Conservation (phyloP, 2,329 filamentous ascomycete species). For the Teratosphaeria nubilosa region DNA sequence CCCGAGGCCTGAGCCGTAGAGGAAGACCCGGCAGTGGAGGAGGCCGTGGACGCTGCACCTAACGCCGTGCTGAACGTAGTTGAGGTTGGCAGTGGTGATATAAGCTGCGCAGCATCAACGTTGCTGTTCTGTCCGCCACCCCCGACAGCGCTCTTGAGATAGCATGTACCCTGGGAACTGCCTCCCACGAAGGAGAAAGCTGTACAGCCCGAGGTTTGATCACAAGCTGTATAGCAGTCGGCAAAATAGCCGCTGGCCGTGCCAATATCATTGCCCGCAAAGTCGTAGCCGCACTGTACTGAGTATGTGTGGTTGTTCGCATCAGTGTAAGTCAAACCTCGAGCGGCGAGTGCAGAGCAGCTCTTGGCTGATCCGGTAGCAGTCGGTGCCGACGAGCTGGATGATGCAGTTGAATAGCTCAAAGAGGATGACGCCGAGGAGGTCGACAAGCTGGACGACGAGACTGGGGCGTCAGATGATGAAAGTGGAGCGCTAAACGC, state of each 20-base stretch:
- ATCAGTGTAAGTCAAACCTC: slow-evolving; percentile 4
- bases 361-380: not conserved
- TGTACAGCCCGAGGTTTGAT: slow-evolving; percentile 5
- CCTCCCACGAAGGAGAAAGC: slow-evolving; percentile 6
- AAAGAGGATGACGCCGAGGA: not conserved
- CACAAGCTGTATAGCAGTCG: slow-evolving; percentile 7
- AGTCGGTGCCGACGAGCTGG: not conserved
- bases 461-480: not conserved
- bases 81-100: not conserved
- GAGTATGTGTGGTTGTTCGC: slow-evolving; percentile 2
- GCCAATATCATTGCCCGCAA: not conserved
- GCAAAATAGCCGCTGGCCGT: not conserved
- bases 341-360: slow-evolving; percentile 3
- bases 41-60: not conserved
- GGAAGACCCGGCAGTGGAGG: not conserved
- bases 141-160: slow-evolving; percentile 4
- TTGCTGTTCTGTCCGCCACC: not conserved
- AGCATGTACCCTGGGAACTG: slow-evolving; percentile 6
- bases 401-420: too few relatives aligned
- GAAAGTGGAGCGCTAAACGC: not conserved
- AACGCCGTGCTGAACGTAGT: not conserved
- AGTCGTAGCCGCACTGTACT: slow-evolving; percentile 5
- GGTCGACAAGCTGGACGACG: not conserved
- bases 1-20: too few relatives aligned
- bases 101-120: slow-evolving; percentile 1